Evolutionary conservation across 106 monocot genomes (phyloP).

Genomic region (Xerophyta viscosa): DNA sequence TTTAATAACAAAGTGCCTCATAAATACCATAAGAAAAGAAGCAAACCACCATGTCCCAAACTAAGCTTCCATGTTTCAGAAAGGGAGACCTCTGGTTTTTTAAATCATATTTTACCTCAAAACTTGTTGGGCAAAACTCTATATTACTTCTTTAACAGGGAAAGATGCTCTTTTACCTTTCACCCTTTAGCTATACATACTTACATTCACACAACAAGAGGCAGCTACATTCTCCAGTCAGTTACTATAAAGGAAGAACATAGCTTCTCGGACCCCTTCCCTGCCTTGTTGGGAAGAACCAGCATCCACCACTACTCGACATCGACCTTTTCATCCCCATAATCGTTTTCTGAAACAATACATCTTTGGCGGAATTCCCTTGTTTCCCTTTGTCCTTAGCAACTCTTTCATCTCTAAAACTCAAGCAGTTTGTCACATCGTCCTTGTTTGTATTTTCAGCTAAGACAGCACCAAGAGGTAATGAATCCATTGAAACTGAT

Average conservation of each 20-base stretch:
- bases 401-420: background rate
- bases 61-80: too few species aligned
- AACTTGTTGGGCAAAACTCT: too few species aligned
- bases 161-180: too few species aligned
- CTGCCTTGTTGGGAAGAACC: conserved; percentile 25
- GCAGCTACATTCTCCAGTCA: background rate
- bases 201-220: background rate
- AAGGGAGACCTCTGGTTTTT: too few species aligned
- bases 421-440: background rate
- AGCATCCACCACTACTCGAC: conserved; percentile 26
- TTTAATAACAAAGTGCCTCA: too few species aligned
- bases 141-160: too few species aligned
- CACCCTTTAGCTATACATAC: too few species aligned
- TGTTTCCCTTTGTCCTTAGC: conserved; percentile 6
- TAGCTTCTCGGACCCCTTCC: conserved; percentile 9
- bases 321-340: conserved; percentile 21
- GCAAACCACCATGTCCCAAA: too few species aligned
- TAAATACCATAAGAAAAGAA: too few species aligned
- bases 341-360: background rate
- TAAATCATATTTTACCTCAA: too few species aligned
- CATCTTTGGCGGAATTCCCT: conserved; percentile 6
- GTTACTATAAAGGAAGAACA: conserved; percentile 27
- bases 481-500: conserved; percentile 45
- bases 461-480: conserved; percentile 8
- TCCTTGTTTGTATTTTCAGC: conserved; percentile 3